Conservation (phyloP, 805 yeast genomes). For the Spathaspora hagerdaliae region DNA sequence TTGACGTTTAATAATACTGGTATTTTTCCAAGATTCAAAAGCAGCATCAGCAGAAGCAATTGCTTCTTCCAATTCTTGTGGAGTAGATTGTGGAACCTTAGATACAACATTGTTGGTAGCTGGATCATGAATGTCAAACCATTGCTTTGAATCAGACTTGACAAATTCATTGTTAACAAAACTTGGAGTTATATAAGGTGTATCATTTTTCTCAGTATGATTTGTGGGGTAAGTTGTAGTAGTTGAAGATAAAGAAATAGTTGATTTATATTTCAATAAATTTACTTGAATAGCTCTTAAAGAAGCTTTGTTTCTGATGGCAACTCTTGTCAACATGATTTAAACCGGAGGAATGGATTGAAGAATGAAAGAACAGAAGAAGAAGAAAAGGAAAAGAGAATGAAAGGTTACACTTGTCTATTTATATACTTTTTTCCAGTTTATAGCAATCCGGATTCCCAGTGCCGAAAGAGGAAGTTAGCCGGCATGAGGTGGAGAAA, state of each 20-base stretch:
- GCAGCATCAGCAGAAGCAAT: slow-evolving; percentile 61
- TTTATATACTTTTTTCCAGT: neutral
- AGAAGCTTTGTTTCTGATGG: neutral
- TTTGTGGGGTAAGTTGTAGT: slow-evolving; percentile 35
- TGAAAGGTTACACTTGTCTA: neutral
- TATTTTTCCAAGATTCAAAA: slow-evolving; percentile 54
- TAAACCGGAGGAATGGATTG: too few relatives aligned
- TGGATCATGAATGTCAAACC: slow-evolving; percentile 75
- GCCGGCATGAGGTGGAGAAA: neutral
- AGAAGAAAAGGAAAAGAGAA: neutral
- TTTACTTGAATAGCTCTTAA: neutral
- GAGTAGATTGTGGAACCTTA: slow-evolving; percentile 69
- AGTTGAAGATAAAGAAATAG: slow-evolving; percentile 26
- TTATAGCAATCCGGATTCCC: neutral
- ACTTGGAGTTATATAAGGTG: slow-evolving; percentile 48
- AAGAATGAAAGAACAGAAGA: neutral
- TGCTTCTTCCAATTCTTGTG: slow-evolving; percentile 60
- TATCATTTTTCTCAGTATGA: slow-evolving; percentile 31
- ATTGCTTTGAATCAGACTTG: slow-evolving; percentile 44
- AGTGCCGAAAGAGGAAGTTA: neutral
- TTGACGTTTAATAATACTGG: slow-evolving; percentile 62
- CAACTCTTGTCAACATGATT: neutral
- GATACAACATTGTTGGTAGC: slow-evolving; percentile 66
- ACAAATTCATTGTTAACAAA: slow-evolving; percentile 50
- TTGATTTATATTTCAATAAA: slow-evolving; percentile 8